Evolutionary conservation across 495 filamentous ascomycete species (phyloP).

Genomic region (Durotheca rogersii): DNA sequence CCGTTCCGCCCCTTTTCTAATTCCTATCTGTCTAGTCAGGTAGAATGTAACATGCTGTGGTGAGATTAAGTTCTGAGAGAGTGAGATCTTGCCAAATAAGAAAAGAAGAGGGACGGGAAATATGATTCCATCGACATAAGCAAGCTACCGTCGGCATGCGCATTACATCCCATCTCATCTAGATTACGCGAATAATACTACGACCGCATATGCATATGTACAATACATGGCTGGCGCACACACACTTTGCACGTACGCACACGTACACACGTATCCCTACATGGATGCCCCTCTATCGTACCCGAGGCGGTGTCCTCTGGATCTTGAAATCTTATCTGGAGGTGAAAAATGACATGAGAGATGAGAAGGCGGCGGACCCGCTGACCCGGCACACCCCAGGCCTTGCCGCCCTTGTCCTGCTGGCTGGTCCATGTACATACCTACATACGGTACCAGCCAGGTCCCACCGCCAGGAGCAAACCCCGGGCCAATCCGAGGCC

Average conservation of each 20-base stretch:
- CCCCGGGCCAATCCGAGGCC: constrained; percentile 17
- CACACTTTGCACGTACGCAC: no score
- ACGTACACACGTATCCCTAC: no score
- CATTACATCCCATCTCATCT: neutral
- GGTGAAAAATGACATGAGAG: constrained; percentile 18
- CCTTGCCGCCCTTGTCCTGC: constrained; percentile 3
- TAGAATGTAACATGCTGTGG: constrained; percentile 9
- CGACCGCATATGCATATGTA: constrained; percentile 25
- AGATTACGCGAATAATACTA: constrained; percentile 25
- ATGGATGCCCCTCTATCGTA: no score
- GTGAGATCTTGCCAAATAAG: constrained; percentile 10
- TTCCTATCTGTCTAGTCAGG: constrained; percentile 9
- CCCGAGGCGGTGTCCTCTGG: constrained; percentile 9
- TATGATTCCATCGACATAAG: neutral
- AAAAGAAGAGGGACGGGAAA: neutral
- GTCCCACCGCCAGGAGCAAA: no score
- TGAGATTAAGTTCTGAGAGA: constrained; percentile 21
- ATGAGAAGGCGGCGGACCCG: constrained; percentile 11
- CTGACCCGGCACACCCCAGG: constrained; percentile 12
- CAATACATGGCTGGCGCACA: no score
- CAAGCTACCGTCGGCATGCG: no score
- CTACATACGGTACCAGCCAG: neutral
- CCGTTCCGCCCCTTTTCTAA: constrained; percentile 2
- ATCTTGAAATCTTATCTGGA: constrained; percentile 27
- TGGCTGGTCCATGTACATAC: neutral